A percentile compares a stretch with the other conserved stretches of the same genome.
These are phyloP conservation scores for Karstenula rhodostoma DNA, from an alignment of 2,329 filamentous ascomycete species.

Conservation along the genomic window DNA sequence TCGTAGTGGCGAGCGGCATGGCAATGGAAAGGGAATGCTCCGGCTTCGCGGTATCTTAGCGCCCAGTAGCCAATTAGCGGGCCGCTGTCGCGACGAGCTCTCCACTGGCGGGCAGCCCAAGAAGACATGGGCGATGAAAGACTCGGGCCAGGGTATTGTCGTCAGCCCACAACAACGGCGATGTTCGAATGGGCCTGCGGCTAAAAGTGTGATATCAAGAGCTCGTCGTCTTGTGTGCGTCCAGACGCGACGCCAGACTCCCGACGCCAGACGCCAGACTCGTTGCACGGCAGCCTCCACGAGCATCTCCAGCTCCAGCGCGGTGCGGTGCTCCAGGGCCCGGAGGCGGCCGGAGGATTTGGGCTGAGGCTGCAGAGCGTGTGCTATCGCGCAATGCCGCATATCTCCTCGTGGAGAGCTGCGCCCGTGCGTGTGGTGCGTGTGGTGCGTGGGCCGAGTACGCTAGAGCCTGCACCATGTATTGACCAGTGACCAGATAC, in stretches of 20 bases:
- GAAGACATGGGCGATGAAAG: slow-evolving; percentile 35
- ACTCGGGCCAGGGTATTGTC: slow-evolving; percentile 43
- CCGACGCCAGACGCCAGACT: not conserved
- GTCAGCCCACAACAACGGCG: slow-evolving; percentile 13
- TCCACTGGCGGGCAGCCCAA: slow-evolving; percentile 34
- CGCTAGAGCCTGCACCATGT: slow-evolving; percentile 2
- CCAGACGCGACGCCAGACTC: too few relatives aligned
- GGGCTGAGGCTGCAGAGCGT: slow-evolving; percentile 1
- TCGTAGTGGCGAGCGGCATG: slow-evolving; percentile 45
- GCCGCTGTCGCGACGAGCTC: slow-evolving; percentile 26
- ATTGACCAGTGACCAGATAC: slow-evolving; percentile 15
- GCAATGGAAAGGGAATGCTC: slow-evolving; percentile 37
- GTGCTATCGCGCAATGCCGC: slow-evolving; percentile 19
- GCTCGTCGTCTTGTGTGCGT: slow-evolving; percentile 5
- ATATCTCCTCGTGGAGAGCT: slow-evolving; percentile 17
- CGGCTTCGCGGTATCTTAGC: slow-evolving; percentile 30
- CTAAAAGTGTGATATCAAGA: slow-evolving; percentile 36
- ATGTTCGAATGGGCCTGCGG: slow-evolving; percentile 22
- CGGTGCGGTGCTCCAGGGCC: not conserved
- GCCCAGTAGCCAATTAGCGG: slow-evolving; percentile 36
- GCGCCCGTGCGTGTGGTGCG: slow-evolving; percentile 13
- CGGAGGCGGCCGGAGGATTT: slow-evolving; percentile 2
- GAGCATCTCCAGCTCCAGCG: too few relatives aligned
- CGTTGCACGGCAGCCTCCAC: slow-evolving; percentile 2
- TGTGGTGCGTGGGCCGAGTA: not conserved